Conservation (phyloP, 2,329 filamentous ascomycete genomes). For the Aspergillus hortae region DNA sequence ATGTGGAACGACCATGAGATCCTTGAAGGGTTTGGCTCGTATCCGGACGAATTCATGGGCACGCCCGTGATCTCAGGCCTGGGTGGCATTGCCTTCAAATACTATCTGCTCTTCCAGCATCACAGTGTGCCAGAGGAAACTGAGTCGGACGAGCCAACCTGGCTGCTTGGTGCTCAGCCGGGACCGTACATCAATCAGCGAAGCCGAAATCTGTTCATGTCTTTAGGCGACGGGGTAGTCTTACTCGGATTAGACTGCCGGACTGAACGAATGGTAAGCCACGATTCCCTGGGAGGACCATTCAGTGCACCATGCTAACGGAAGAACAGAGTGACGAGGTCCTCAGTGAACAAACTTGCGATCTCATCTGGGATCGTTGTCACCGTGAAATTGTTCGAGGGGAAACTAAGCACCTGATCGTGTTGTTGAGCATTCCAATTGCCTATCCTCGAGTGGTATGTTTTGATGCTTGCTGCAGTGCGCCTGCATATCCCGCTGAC, state of each 20-base stretch:
- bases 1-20: slow-evolving; percentile 96
- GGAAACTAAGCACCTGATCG: slow-evolving; percentile 83
- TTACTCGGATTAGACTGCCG: slow-evolving; percentile 87
- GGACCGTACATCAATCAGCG: slow-evolving; percentile 88
- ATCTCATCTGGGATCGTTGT: slow-evolving; percentile 80
- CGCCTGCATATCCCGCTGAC: slow-evolving; percentile 16
- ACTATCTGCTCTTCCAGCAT: slow-evolving; percentile 98
- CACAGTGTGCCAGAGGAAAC: slow-evolving; percentile 81
- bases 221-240: slow-evolving; percentile 71
- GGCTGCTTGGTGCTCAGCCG: slow-evolving; percentile 73
- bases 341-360: slow-evolving; percentile 74
- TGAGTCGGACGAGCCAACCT: slow-evolving; percentile 80
- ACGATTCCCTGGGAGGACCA: neutral
- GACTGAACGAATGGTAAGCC: slow-evolving; percentile 70
- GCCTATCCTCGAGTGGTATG: slow-evolving; percentile 75
- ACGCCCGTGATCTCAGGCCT: slow-evolving; percentile 86
- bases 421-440: slow-evolving; percentile 79
- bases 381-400: slow-evolving; percentile 78
- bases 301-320: slow-evolving; percentile 18
- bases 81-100: slow-evolving; percentile 92
- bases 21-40: slow-evolving; percentile 89
- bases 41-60: slow-evolving; percentile 86
- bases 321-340: slow-evolving; percentile 64
- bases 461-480: neutral
- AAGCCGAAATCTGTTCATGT: slow-evolving; percentile 83